These are phyloP conservation scores for Chlorociboria aeruginascens DNA, from an alignment of 495 filamentous ascomycete genomes.

Conservation along the genomic window DNA sequence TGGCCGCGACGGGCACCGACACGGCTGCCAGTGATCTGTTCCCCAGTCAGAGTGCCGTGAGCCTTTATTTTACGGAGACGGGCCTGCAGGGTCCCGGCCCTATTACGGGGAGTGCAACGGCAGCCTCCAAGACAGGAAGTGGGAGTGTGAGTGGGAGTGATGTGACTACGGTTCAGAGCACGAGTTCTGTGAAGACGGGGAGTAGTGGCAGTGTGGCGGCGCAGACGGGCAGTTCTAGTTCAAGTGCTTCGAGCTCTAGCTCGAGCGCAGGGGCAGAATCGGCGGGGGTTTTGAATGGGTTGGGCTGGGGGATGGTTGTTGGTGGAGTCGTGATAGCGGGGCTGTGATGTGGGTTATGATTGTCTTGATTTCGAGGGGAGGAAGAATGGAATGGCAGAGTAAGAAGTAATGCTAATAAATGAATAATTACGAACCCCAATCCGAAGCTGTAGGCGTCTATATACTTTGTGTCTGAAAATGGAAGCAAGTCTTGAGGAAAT, in stretches of 20 bases:
- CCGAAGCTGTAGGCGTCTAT: too few relatives aligned
- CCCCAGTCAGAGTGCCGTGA: conserved; percentile 23
- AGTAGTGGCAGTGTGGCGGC: neutral
- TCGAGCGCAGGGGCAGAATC: conserved; percentile 8
- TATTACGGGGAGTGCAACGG: conserved; percentile 26
- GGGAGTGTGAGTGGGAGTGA: conserved; percentile 3
- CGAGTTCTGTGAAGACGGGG: neutral
- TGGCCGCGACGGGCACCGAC: conserved; percentile 18
- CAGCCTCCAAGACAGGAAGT: conserved; percentile 13
- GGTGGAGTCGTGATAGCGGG: conserved; percentile 6
- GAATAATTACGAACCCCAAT: too few relatives aligned
- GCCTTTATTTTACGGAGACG: conserved; percentile 26
- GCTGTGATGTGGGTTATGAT: neutral
- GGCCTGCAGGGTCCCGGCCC: conserved; percentile 22
- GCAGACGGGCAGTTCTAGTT: neutral
- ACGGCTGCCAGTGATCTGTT: conserved; percentile 18
- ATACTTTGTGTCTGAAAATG: too few relatives aligned
- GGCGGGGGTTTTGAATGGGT: conserved; percentile 5
- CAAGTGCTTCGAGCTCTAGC: neutral
- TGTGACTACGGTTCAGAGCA: neutral
- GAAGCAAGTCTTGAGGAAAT: too few relatives aligned
- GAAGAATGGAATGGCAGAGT: neutral
- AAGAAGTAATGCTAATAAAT: neutral
- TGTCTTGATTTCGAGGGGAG: neutral
- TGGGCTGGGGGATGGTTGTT: conserved; percentile 2